Conservation (phyloP, 331 rosid genomes). For the Saraca asoca region DNA sequence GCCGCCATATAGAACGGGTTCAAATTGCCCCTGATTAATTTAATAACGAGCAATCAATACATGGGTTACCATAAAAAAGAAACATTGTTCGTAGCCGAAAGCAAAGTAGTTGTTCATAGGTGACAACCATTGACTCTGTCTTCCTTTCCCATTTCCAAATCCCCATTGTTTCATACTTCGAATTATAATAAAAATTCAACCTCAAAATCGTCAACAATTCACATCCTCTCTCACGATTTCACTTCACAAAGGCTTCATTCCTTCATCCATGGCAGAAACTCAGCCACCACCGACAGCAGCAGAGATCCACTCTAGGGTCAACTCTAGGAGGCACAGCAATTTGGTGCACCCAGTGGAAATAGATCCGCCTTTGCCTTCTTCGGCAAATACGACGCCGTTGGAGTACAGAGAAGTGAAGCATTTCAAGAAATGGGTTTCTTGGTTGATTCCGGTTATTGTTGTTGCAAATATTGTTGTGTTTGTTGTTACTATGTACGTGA, state of each 20-base stretch:
- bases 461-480: conserved; percentile 61
- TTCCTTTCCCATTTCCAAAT: background rate
- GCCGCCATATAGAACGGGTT: no score
- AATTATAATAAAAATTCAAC: conserved; percentile 7
- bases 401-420: conserved; percentile 53
- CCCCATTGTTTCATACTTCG: background rate
- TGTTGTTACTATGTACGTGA: conserved; percentile 79
- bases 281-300: conserved; percentile 37
- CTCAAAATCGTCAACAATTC: background rate
- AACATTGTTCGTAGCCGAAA: no score
- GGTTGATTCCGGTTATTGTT: conserved; percentile 73
- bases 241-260: background rate
- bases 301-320: conserved; percentile 48
- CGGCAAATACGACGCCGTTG: conserved; percentile 37
- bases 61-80: no score
- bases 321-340: conserved; percentile 46
- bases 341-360: conserved; percentile 56
- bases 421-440: conserved; percentile 71
- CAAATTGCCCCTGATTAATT: no score
- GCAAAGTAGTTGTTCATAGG: no score
- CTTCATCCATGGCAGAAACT: conserved; percentile 45
- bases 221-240: background rate
- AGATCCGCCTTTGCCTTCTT: conserved; percentile 40
- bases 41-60: no score
- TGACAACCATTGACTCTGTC: background rate